phyloP scores from a whole-genome alignment of 495 filamentous ascomycete genomes.

The Corynascus novoguineensis region DNA sequence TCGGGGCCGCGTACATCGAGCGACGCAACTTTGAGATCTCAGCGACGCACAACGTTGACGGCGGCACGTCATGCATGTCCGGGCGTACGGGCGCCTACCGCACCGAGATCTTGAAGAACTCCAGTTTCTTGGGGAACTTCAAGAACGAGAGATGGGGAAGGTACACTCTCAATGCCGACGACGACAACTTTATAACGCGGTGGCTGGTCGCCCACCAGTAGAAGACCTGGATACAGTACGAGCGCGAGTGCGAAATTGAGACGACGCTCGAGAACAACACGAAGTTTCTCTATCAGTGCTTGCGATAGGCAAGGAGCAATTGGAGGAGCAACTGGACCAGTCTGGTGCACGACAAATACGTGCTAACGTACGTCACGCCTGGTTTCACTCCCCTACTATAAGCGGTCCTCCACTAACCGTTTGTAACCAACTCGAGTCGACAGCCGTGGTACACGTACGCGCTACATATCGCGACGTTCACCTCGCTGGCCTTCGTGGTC shows the following conservation, averaged over 20 bases:
- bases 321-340: constrained; percentile 78
- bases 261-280: constrained; percentile 70
- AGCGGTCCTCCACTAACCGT: constrained; percentile 6
- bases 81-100: constrained; percentile 81
- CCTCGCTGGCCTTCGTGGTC: constrained; percentile 60
- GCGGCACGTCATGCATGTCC: constrained; percentile 82
- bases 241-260: constrained; percentile 64
- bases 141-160: constrained; percentile 66
- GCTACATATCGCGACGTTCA: constrained; percentile 67
- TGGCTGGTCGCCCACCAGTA: constrained; percentile 72
- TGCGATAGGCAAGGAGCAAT: constrained; percentile 76
- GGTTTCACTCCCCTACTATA: background rate
- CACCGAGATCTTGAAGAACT: constrained; percentile 70
- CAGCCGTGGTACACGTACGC: constrained; percentile 74
- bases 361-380: constrained; percentile 58
- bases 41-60: constrained; percentile 78
- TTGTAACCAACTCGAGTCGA: constrained; percentile 43
- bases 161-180: constrained; percentile 72
- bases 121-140: constrained; percentile 66
- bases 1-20: constrained; percentile 77
- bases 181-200: constrained; percentile 79
- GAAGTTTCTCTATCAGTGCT: constrained; percentile 71
- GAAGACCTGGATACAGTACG: constrained; percentile 74
- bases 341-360: constrained; percentile 62
- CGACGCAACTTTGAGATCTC: constrained; percentile 85